A percentile compares a stretch with the other conserved stretches of the same genome.
These are phyloP conservation scores for Senecio squalidus DNA, from an alignment of 140 eudicot species.

Conservation along the genomic window DNA sequence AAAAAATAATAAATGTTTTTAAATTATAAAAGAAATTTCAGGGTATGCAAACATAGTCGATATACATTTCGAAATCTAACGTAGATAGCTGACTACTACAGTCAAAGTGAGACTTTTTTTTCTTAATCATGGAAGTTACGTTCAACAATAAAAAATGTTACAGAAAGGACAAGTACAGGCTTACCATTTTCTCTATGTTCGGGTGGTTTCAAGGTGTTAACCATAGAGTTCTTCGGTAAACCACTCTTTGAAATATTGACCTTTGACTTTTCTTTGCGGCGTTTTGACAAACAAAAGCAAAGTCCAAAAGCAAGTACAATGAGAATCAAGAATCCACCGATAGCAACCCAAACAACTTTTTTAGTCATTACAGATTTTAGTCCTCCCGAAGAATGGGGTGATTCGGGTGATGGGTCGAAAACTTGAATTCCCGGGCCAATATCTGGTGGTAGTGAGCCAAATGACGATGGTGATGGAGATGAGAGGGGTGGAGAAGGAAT, in stretches of 20 bases:
- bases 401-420: conserved; percentile 32
- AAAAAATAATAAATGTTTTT: too few relatives aligned
- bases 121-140: not conserved
- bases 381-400: conserved; percentile 20
- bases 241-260: conserved; percentile 24
- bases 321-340: conserved; percentile 46
- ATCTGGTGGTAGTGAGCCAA: conserved; percentile 43
- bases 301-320: conserved; percentile 41
- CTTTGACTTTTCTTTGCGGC: conserved; percentile 41
- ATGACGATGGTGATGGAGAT: conserved; percentile 52
- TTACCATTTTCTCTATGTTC: conserved; percentile 46
- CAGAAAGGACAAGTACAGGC: not conserved
- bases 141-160: not conserved
- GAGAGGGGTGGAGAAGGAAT: conserved; percentile 53
- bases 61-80: not conserved
- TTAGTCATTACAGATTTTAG: conserved; percentile 20
- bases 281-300: conserved; percentile 45
- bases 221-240: not conserved
- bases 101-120: not conserved
- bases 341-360: conserved; percentile 38
- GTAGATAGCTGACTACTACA: not conserved
- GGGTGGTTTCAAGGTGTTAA: conserved; percentile 29
- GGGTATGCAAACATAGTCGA: too few relatives aligned
- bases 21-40: too few relatives aligned
- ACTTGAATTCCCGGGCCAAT: conserved; percentile 37